Conservation (phyloP, 2,329 filamentous ascomycete genomes). For the Drechslerella dactyloides region DNA sequence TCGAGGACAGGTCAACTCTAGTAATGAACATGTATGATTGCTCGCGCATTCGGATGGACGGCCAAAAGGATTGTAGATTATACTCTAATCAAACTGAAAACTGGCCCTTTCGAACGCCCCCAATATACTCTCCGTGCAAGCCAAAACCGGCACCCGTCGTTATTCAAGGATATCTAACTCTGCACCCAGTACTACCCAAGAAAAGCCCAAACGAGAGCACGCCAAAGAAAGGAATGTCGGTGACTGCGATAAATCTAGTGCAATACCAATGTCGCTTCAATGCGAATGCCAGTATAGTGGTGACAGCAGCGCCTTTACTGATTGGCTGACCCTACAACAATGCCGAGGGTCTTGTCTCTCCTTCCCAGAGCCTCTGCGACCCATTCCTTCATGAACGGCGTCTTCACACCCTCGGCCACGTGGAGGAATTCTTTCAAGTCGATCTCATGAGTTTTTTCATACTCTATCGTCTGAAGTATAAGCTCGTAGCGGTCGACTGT, state of each 20-base stretch:
- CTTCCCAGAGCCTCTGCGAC: constrained; percentile 76
- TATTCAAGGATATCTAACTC: constrained; percentile 42
- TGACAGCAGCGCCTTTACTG: constrained; percentile 28
- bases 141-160: constrained; percentile 3
- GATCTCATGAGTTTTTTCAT: constrained; percentile 75
- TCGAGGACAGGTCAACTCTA: not conserved
- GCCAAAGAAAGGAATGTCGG: constrained; percentile 36
- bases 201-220: constrained; percentile 37
- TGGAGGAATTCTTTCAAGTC: constrained; percentile 87
- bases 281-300: constrained; percentile 15
- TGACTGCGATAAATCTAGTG: constrained; percentile 28
- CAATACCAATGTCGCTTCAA: constrained; percentile 21
- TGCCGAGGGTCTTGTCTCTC: constrained; percentile 61
- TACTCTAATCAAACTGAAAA: constrained; percentile 10
- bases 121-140: constrained; percentile 12
- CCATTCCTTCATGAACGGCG: constrained; percentile 83
- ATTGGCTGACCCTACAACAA: constrained; percentile 23
- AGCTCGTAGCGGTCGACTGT: constrained; percentile 92
- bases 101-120: constrained; percentile 14
- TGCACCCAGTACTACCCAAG: constrained; percentile 39
- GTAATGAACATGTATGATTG: not conserved
- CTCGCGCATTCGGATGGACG: not conserved
- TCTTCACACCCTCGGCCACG: constrained; percentile 73
- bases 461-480: constrained; percentile 93
- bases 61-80: not conserved